Conservation (phyloP, 208 protist genomes). For the Vickermania spadyakhi region DNA sequence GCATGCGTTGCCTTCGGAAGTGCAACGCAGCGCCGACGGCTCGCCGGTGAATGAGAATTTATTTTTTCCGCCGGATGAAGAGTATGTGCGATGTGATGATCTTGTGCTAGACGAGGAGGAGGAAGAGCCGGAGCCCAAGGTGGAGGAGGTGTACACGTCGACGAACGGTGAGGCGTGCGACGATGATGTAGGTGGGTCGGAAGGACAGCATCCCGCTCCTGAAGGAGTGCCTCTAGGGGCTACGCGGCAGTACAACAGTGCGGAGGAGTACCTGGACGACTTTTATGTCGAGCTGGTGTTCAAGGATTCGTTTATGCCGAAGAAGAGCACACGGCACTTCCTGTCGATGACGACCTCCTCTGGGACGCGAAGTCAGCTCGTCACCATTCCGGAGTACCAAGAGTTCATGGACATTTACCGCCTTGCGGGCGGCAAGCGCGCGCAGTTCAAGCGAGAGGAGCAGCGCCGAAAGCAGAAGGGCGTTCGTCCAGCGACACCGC, state of each 20-base stretch:
- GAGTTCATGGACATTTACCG: constrained; percentile 89
- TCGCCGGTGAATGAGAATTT: neutral
- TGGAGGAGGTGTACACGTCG: constrained; percentile 1
- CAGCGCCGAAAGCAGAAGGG: neutral
- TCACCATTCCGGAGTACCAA: constrained; percentile 71
- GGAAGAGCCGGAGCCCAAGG: neutral
- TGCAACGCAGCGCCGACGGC: neutral
- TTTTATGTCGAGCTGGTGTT: constrained; percentile 40
- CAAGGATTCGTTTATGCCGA: constrained; percentile 42
- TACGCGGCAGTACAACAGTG: constrained; percentile 3
- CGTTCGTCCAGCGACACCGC: neutral
- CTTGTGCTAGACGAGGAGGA: neutral
- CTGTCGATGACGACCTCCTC: constrained; percentile 32
- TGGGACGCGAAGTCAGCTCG: constrained; percentile 19
- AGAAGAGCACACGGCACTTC: constrained; percentile 50
- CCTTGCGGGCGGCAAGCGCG: constrained; percentile 17
- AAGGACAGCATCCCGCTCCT: neutral
- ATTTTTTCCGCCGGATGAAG: neutral
- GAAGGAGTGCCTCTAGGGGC: constrained; percentile 4
- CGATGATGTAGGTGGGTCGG: neutral
- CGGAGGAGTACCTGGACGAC: constrained; percentile 21
- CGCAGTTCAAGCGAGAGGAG: constrained; percentile 7
- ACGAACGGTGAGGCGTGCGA: constrained; percentile 11
- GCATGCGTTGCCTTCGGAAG: neutral
- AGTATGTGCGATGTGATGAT: constrained; percentile 1